These are phyloP conservation scores for Nakazawaea wickerhamii DNA, from an alignment of 805 yeast genomes.

Conservation along the genomic window DNA sequence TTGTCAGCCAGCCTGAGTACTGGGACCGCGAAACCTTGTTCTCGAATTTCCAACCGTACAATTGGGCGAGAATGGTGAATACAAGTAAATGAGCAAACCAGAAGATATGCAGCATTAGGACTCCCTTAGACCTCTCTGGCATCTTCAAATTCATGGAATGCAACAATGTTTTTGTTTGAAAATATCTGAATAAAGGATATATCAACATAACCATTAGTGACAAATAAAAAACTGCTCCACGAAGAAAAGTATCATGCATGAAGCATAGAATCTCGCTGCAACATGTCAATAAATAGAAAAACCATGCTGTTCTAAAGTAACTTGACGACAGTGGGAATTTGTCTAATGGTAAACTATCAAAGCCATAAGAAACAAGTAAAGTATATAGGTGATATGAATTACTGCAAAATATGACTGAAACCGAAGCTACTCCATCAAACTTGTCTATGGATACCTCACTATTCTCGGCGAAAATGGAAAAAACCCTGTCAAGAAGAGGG, in stretches of 20 bases:
- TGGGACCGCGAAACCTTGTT: background rate
- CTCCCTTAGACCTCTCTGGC: background rate
- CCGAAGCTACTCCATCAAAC: background rate
- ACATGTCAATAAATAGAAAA: background rate
- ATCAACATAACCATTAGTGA: background rate
- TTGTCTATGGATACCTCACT: background rate
- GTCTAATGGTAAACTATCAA: background rate
- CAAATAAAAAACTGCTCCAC: background rate
- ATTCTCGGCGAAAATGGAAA: background rate
- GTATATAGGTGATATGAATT: background rate
- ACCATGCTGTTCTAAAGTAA: background rate
- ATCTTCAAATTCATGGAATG: background rate
- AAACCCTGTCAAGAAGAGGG: background rate
- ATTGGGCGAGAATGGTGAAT: background rate
- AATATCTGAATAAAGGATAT: background rate
- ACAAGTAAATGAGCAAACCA: background rate
- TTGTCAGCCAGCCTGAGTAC: background rate
- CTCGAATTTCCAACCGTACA: background rate
- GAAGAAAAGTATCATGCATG: background rate
- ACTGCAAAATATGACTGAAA: background rate
- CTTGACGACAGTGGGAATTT: background rate
- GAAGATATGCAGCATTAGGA: background rate
- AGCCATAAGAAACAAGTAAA: conserved; percentile 1
- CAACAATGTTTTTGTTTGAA: background rate
- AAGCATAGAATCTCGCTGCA: background rate